Evolutionary conservation across 2,329 filamentous ascomycete species (phyloP), one percentile per base, ranked within the genome.

Genomic region (Tolypocladium album): DNA sequence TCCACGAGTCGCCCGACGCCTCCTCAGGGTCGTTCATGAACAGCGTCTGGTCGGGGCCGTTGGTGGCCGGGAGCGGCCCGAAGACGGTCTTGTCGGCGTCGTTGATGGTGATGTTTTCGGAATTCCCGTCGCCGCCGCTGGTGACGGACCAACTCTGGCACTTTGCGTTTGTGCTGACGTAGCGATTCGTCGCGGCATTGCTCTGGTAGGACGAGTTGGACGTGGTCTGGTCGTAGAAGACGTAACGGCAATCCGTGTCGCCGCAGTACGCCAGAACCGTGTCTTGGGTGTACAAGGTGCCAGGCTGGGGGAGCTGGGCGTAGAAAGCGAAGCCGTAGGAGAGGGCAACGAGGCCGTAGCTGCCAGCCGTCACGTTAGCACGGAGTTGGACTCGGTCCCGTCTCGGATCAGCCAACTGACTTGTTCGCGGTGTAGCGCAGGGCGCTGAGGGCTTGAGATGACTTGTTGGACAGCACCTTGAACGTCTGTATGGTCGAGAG

Each of bases 371-470:
- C 20, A 58, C 8, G 31, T 59, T 31, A 59, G 57, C 38, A 9
- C 13, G 22, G 20, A 38, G 20, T 4, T 20, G 20, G 4, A 15
- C 13, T 1, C n/a, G 11, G 13, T 20, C 22, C 5, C 7, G 12
- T 5, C 13, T 12, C 17, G 42, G 34, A 39, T 50, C 12, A 15
- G 40, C 9, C 27, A 11, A 61, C 63, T 39, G 58, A 72, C 74
- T 70, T 73, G 42, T 78, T 77, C 15, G 78, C 77, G 1, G 73
- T 76, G 55, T 75, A 78, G 56, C 76, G 68, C 27, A 76, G 67
- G 31, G 75, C 74, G n/a, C 63, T 68, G 17, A 62, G 58, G 2
- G 64, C 61, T 24, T 67, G 65, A 9, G 57, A 58, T 11, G 50
- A n/a, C 50, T 36, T 63, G 12, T 64, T 62, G 5, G 64, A 63